Conservation (phyloP, 1,284 basidiomycete genomes). For the Takashimella koratensis region DNA sequence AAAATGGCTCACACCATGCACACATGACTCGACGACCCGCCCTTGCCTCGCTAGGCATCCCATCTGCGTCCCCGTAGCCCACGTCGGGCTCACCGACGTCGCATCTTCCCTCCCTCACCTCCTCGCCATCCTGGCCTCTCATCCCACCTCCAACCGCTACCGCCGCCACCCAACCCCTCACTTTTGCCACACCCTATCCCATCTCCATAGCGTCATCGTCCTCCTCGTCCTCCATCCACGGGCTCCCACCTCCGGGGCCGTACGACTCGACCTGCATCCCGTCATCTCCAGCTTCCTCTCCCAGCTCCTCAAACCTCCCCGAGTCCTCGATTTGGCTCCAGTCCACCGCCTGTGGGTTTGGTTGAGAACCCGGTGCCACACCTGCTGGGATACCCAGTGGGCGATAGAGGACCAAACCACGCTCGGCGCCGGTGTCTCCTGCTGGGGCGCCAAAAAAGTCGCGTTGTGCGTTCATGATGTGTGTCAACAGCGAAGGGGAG, state of each 20-base stretch:
- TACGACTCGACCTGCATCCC: conserved; percentile 2
- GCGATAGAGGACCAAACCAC: conserved; percentile 36
- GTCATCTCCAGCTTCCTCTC: conserved; percentile 24
- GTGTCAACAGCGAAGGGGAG: conserved; percentile 43
- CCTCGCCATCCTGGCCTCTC: too few species aligned
- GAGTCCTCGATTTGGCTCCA: conserved; percentile 8
- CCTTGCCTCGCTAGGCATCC: too few species aligned
- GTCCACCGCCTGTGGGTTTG: too few species aligned
- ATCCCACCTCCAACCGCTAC: too few species aligned
- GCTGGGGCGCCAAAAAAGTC: conserved; percentile 12
- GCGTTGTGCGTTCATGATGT: conserved; percentile 36
- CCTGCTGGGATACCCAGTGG: conserved; percentile 23
- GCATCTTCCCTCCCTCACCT: too few species aligned
- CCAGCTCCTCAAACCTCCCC: conserved; percentile 28
- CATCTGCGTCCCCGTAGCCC: too few species aligned
- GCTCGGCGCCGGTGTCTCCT: conserved; percentile 8
- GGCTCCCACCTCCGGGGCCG: neutral
- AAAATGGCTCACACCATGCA: too few species aligned
- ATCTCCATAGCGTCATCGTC: conserved; percentile 21
- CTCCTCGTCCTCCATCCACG: conserved; percentile 8
- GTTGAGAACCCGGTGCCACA: conserved; percentile 19
- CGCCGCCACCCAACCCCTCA: too few species aligned
- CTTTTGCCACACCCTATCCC: too few species aligned
- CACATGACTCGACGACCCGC: too few species aligned
- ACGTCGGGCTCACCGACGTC: too few species aligned